Evolutionary conservation across 2,329 filamentous ascomycete genomes (phyloP).

Genomic region (Colletotrichum camelliae): DNA sequence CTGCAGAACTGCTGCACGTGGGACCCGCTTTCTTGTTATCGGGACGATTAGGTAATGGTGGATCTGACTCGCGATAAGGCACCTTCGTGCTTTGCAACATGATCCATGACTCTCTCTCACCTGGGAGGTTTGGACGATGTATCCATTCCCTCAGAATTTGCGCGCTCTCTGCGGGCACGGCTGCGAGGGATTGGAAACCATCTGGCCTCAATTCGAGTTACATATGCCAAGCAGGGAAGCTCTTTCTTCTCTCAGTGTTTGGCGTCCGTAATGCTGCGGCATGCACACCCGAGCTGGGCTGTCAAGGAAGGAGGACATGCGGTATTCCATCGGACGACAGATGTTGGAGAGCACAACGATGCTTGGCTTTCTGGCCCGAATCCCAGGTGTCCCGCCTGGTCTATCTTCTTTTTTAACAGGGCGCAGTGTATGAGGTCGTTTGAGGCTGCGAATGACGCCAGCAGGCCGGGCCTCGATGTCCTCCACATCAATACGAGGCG

Average conservation of each 20-base stretch:
- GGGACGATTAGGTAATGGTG: neutral
- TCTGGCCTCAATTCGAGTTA: neutral
- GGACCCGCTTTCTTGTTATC: neutral
- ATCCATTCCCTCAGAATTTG: conserved; percentile 3
- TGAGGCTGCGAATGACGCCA: neutral
- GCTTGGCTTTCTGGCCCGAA: neutral
- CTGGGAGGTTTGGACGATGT: neutral
- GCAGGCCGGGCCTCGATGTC: neutral
- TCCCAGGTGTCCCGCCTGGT: neutral
- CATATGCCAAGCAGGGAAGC: neutral
- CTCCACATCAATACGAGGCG: neutral
- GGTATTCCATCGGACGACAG: neutral
- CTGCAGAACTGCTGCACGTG: neutral
- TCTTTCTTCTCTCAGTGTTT: neutral
- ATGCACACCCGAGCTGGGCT: neutral
- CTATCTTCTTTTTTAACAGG: neutral
- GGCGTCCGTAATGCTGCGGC: neutral
- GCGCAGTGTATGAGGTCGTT: neutral
- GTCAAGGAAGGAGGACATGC: neutral
- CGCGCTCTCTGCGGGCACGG: neutral
- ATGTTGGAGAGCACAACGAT: neutral
- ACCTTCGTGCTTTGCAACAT: neutral
- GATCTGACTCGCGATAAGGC: conserved; percentile 21
- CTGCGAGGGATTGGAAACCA: neutral
- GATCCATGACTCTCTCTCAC: conserved; percentile 13